These are phyloP conservation scores for Mortierella sp. DNA, from an alignment of 371 early-diverging fungal species.

Conservation along the genomic window DNA sequence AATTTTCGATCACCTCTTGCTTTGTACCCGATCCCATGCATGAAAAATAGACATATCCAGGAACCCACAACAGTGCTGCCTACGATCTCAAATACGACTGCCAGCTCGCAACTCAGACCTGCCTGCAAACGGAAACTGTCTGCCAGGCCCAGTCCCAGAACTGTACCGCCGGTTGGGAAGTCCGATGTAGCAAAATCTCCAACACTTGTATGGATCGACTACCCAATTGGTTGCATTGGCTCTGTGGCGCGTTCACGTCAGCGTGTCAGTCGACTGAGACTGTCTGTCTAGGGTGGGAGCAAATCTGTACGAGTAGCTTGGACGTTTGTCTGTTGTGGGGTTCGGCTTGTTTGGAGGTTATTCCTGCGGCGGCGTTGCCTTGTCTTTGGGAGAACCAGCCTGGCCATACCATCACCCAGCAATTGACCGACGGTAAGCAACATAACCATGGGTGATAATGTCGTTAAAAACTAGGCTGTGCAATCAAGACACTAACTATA, in stretches of 20 bases:
- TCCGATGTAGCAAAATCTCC: conserved; percentile 49
- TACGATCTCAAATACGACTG: conserved; percentile 58
- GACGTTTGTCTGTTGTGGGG: conserved; percentile 54
- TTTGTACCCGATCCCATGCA: not conserved
- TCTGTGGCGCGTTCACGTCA: conserved; percentile 51
- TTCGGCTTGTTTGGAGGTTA: conserved; percentile 35
- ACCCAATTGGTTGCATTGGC: conserved; percentile 56
- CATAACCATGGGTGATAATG: no score
- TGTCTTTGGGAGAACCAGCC: conserved; percentile 63
- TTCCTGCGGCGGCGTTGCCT: conserved; percentile 44
- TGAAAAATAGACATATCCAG: conserved; percentile 52
- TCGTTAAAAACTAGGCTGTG: no score
- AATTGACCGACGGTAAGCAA: conserved; percentile 54
- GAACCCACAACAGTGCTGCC: conserved; percentile 59
- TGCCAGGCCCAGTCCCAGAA: conserved; percentile 45
- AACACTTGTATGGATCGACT: conserved; percentile 35
- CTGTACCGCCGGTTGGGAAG: conserved; percentile 45
- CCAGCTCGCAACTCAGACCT: conserved; percentile 24
- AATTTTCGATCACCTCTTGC: not conserved
- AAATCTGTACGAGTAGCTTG: conserved; percentile 45
- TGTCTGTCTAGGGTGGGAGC: conserved; percentile 56
- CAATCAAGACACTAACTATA: not conserved
- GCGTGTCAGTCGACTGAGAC: conserved; percentile 48
- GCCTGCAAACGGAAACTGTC: conserved; percentile 37
- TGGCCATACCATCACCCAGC: conserved; percentile 42